These are phyloP conservation scores for Pilatotrama ljubarskyi DNA, from an alignment of 768 basidiomycete genomes.

Conservation along the genomic window DNA sequence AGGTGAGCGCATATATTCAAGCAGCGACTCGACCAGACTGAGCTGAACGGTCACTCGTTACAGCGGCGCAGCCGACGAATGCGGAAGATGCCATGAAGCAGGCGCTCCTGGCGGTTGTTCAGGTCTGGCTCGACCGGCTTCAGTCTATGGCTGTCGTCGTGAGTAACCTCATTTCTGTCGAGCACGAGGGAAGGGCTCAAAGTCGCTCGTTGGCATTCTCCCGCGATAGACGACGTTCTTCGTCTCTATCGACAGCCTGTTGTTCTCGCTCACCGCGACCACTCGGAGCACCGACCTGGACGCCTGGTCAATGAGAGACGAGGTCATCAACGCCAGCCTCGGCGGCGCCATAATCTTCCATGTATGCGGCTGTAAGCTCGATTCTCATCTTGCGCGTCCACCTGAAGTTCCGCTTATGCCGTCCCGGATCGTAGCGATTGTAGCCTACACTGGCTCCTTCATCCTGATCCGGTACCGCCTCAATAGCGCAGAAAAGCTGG, in stretches of 20 bases:
- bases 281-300: constrained; percentile 30
- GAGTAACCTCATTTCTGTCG: constrained; percentile 25
- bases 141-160: constrained; percentile 62
- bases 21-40: not conserved
- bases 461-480: constrained; percentile 56
- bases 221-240: constrained; percentile 58
- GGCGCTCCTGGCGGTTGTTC: constrained; percentile 37
- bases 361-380: constrained; percentile 46
- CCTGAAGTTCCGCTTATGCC: too few species aligned
- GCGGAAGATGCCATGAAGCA: constrained; percentile 19
- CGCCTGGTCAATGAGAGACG: constrained; percentile 18
- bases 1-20: not conserved
- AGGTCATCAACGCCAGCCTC: constrained; percentile 22
- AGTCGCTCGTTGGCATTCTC: not conserved
- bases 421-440: constrained; percentile 33
- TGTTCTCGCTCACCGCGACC: constrained; percentile 36
- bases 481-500: constrained; percentile 43
- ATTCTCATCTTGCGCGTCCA: not conserved
- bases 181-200: not conserved
- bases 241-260: constrained; percentile 55
- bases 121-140: constrained; percentile 61
- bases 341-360: constrained; percentile 39
- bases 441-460: constrained; percentile 57
- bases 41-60: not conserved
- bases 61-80: not conserved